A percentile compares a stretch with the other conserved stretches of the same genome.
These are phyloP conservation scores for Rhazya stricta DNA, from an alignment of 257 asterid genomes.

Conservation along the genomic window DNA sequence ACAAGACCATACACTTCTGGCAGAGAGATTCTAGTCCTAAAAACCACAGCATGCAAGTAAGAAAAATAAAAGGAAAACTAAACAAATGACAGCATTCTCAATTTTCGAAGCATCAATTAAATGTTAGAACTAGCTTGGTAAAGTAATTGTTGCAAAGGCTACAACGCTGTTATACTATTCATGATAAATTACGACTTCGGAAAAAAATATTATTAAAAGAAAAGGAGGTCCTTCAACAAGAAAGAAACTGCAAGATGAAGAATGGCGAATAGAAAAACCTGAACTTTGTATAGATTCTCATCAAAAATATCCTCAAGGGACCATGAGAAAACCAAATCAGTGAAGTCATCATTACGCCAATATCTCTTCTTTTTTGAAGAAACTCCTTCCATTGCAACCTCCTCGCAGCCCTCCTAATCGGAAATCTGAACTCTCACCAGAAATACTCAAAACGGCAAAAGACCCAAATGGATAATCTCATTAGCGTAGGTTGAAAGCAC, in stretches of 20 bases:
- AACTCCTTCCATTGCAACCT: background rate
- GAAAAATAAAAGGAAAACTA: background rate
- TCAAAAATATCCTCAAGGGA: conserved; percentile 34
- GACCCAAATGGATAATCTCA: conserved; percentile 1
- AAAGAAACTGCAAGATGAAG: background rate
- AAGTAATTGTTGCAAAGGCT: background rate
- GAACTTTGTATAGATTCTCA: conserved; percentile 31
- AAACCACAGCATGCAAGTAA: background rate
- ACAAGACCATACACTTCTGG: background rate
- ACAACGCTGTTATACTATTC: background rate
- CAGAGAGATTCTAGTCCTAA: background rate
- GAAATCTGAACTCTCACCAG: background rate
- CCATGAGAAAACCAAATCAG: conserved; percentile 44
- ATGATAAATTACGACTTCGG: background rate
- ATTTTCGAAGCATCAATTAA: background rate
- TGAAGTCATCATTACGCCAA: background rate
- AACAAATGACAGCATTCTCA: background rate
- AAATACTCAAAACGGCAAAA: background rate
- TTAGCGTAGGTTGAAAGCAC: background rate
- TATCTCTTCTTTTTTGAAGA: background rate
- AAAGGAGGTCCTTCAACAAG: background rate
- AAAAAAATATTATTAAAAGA: no score
- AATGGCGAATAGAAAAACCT: conserved; percentile 25
- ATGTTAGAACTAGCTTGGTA: background rate
- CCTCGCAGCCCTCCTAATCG: background rate